Base-by-base conservation (phyloP, 1,139 yeast species). In the Yamadazyma mexicana region DNA sequence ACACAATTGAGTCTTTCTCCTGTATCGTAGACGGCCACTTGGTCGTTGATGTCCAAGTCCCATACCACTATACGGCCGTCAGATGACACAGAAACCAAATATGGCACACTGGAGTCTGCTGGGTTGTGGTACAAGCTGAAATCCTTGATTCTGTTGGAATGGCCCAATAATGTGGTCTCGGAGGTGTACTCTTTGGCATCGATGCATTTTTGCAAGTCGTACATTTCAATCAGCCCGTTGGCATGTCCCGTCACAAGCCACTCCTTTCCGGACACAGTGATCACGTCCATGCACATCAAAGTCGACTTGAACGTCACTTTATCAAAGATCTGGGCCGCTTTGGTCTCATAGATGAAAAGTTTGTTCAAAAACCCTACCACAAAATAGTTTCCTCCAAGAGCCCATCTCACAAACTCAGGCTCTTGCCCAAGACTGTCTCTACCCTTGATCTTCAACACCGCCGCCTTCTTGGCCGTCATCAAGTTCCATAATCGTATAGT, bases 401-500 rank as follows among this genome's bases (percentile, higher is more conserved):
- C 59, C 87, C 91, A 86, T 56, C 78, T 72, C 7, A 85, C 87
- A 55, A 73, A 71, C 46, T 81, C 83, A 26, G 86, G 87, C 44
- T 69, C 64, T 59, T 83, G 85, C 33, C 91, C 83, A 51, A 75
- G 63, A 43, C 77, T 78, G 50, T 75, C 79, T 47, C 73, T 81
- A 34, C 87, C 87, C 54, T 77, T 82, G 39, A 91, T 70, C 55
- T 85, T 88, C 58, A 89, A 68, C 8, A 79, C 73, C 2, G 96
- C 91, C 5, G 98, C 98, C 64, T 89, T 91, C 58, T 87, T 87
- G n/a, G 89, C 95, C 3, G 98, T 91, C 98, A 92, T 89, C 51
- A 94, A 70, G 58, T 92, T 92, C 98, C 98, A 92, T 46, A 92
- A 72, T 54, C 94, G 73, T 29, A 94, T 74, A 8, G 95, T 85